Percentiles rank a stretch among this genome's conserved stretches.
Evolutionary conservation across 108 stramenopile species (phyloP).

Genomic region (Discostella stelligeroides): DNA sequence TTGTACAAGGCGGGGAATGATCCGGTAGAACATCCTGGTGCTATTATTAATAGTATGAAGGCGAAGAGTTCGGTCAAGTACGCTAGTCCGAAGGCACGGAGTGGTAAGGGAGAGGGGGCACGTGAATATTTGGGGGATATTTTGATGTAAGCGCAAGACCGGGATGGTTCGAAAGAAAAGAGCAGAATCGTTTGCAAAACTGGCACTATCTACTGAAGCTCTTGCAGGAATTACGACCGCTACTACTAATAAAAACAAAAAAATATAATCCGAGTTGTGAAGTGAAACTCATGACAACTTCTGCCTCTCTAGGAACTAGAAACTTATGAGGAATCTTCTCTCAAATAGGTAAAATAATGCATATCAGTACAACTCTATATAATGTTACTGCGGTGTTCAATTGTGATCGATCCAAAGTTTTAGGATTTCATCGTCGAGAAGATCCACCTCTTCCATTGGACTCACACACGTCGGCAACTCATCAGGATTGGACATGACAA

Average conservation of each 20-base stretch:
- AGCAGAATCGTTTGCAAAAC: neutral
- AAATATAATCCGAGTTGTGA: too few relatives aligned
- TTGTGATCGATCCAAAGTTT: slow-evolving; percentile 13
- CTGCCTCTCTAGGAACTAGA: too few relatives aligned
- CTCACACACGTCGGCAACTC: neutral
- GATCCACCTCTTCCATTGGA: slow-evolving; percentile 25
- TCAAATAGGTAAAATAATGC: too few relatives aligned
- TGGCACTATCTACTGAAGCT: too few relatives aligned
- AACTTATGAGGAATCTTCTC: too few relatives aligned
- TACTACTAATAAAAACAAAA: too few relatives aligned
- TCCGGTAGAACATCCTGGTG: slow-evolving; percentile 80
- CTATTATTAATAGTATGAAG: slow-evolving; percentile 80
- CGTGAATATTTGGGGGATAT: slow-evolving; percentile 92
- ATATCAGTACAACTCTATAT: too few relatives aligned
- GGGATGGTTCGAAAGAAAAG: neutral
- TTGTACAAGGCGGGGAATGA: slow-evolving; percentile 85
- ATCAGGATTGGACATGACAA: neutral
- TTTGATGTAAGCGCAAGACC: slow-evolving; percentile 68
- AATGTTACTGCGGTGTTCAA: too few relatives aligned
- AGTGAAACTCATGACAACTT: too few relatives aligned
- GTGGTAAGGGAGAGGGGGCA: slow-evolving; percentile 88
- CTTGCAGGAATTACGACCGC: too few relatives aligned
- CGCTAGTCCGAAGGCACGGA: slow-evolving; percentile 78
- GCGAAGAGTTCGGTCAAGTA: slow-evolving; percentile 83
- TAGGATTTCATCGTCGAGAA: slow-evolving; percentile 44